Evolutionary conservation across 2,329 filamentous ascomycete species (phyloP), one percentile per base, ranked within the genome.

Genomic region (Clarireedia monteithiana): DNA sequence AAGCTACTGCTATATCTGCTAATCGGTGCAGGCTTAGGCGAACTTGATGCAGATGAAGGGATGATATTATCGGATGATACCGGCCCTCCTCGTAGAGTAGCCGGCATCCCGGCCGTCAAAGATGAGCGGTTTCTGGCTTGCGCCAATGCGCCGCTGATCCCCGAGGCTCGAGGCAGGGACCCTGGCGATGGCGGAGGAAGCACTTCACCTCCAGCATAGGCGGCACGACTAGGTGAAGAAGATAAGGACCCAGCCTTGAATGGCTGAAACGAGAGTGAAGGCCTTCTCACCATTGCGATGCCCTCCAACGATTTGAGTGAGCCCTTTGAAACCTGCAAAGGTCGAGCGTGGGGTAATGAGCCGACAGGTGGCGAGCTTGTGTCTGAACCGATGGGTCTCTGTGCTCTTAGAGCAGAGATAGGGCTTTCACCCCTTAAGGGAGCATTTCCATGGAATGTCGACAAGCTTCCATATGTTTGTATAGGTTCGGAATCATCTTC

Each of bases 201-300:
- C 56, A 63, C 63, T 34, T 34, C 30, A 30, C 67, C 66, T 14
- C 59, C 63, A 5, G 55, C 53, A 50, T 65, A 59, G n/a, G 59
- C 64, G 2, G 54, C 59, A 26, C 74, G 74, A n/a, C 77, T 69
- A 0, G 91, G 92, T 4, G 91, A 96, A 4, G 88, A 90, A 2
- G 91, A 95, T n/a, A 97, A 76, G 1, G 92, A 95, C 10, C 92
- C 92, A 14, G 91, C 89, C 72, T 99, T 99, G 76, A 99, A 99
- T 0, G 92, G 91, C 64, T 95, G 89, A 66, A 96, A 96, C 0
- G 89, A 95, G 23, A 96, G 82, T 0, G 90, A 96, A 6, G 88
- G 85, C 53, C 90, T 83, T 64, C 91, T 81, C 53, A 78, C 78
- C 48, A 79, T 73, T 23, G 71, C 66, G 14, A 68, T 66, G 23